Conservation (phyloP, 345 rosid species). For the Conringia planisiliqua region DNA sequence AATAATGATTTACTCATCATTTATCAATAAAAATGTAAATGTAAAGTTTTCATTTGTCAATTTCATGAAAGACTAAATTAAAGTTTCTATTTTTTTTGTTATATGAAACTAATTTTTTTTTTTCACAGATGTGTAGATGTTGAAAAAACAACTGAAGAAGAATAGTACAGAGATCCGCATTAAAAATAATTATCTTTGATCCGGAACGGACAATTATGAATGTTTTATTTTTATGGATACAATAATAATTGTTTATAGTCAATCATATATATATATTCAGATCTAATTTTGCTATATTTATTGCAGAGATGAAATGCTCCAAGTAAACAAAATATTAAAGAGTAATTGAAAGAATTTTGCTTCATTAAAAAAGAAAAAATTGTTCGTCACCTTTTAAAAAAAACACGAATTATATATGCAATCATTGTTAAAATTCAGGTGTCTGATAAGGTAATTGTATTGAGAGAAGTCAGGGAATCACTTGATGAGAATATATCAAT, state of each 20-base stretch:
- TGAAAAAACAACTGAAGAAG: not conserved
- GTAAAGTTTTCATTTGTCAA: not conserved
- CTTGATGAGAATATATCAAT: not conserved
- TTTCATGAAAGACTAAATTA: not conserved
- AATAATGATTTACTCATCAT: not conserved
- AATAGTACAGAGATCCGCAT: not conserved
- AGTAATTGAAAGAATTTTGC: not conserved
- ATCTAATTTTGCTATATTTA: not conserved
- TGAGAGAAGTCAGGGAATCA: not conserved
- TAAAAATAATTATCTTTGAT: not conserved
- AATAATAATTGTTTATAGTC: too few relatives aligned
- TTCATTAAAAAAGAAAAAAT: too few relatives aligned
- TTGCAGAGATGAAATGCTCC: not conserved
- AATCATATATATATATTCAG: not conserved
- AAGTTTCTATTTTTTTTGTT: not conserved
- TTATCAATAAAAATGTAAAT: too few relatives aligned
- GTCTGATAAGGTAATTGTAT: not conserved
- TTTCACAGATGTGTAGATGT: not conserved
- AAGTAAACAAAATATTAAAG: not conserved
- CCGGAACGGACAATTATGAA: not conserved
- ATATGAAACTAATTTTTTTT: not conserved
- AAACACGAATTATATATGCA: too few relatives aligned
- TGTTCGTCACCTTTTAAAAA: too few relatives aligned
- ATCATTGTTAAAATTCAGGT: not conserved
- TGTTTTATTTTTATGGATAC: not conserved